phyloP scores from a whole-genome alignment of 1,139 yeast species.

The Yamadazyma triangularis region DNA sequence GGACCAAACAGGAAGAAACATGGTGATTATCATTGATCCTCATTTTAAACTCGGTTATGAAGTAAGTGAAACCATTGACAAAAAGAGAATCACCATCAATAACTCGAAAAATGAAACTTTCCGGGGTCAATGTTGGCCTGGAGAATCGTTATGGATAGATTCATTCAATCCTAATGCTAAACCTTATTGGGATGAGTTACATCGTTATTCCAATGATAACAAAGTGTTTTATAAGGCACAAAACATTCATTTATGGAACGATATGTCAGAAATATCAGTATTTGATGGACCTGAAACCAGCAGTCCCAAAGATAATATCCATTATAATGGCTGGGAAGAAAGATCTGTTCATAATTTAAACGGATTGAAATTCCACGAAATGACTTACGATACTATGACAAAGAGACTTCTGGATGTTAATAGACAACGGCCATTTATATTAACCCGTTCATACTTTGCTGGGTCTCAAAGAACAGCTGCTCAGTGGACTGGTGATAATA shows the following conservation, averaged over 20 bases:
- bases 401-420: slow-evolving; percentile 42
- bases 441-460: slow-evolving; percentile 81
- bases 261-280: slow-evolving; percentile 96
- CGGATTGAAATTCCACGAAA: slow-evolving; percentile 76
- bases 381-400: slow-evolving; percentile 65
- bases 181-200: slow-evolving; percentile 51
- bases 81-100: slow-evolving; percentile 33
- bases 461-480: slow-evolving; percentile 93
- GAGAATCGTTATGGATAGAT: slow-evolving; percentile 92
- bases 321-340: slow-evolving; percentile 81
- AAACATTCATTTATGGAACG: slow-evolving; percentile 90
- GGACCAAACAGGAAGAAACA: slow-evolving; percentile 69
- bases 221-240: slow-evolving; percentile 47
- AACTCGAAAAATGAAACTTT: slow-evolving; percentile 43
- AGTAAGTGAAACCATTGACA: slow-evolving; percentile 51
- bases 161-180: slow-evolving; percentile 64
- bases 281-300: slow-evolving; percentile 94
- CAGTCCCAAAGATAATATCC: slow-evolving; percentile 76
- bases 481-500: slow-evolving; percentile 98
- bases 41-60: slow-evolving; percentile 73
- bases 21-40: slow-evolving; percentile 88
- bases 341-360: slow-evolving; percentile 84
- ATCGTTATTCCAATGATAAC: slow-evolving; percentile 17
- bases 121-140: slow-evolving; percentile 98
- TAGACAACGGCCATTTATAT: slow-evolving; percentile 75